These are phyloP conservation scores for Neurospora terricola DNA, from an alignment of 495 filamentous ascomycete species.

Conservation along the genomic window DNA sequence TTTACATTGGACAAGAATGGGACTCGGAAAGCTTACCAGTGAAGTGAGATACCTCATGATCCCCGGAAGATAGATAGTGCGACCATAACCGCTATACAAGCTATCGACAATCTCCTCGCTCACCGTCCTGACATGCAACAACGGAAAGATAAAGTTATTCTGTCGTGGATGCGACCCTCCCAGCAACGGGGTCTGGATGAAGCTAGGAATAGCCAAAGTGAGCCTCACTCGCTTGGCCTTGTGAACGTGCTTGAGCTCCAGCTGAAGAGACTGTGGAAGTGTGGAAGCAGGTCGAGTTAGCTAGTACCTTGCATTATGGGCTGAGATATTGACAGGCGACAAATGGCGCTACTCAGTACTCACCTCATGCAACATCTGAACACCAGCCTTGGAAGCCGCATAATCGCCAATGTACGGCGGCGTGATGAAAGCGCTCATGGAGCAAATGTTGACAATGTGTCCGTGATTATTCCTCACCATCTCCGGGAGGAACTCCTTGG, in stretches of 20 bases:
- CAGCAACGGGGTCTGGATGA: constrained; percentile 27
- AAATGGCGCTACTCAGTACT: not conserved
- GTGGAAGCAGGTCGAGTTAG: not conserved
- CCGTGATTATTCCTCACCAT: constrained; percentile 17
- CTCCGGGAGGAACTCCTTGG: constrained; percentile 18
- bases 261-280: constrained; percentile 3
- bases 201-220: constrained; percentile 22
- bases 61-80: constrained; percentile 22
- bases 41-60: constrained; percentile 24
- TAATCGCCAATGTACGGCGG: constrained; percentile 15
- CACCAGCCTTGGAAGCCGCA: constrained; percentile 14
- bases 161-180: constrained; percentile 16
- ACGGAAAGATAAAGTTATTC: constrained; percentile 22
- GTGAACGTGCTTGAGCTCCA: constrained; percentile 16
- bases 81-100: constrained; percentile 24
- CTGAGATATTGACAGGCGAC: not conserved
- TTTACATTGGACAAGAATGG: not conserved
- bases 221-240: constrained; percentile 22
- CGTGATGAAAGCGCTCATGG: constrained; percentile 10
- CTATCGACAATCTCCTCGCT: constrained; percentile 23
- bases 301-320: not conserved
- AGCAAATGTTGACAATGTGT: constrained; percentile 16
- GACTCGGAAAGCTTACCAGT: constrained; percentile 15
- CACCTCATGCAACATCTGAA: constrained; percentile 11
- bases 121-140: constrained; percentile 29